Base-by-base conservation (phyloP, 768 basidiomycete species). In the Roridomyces roridus region DNA sequence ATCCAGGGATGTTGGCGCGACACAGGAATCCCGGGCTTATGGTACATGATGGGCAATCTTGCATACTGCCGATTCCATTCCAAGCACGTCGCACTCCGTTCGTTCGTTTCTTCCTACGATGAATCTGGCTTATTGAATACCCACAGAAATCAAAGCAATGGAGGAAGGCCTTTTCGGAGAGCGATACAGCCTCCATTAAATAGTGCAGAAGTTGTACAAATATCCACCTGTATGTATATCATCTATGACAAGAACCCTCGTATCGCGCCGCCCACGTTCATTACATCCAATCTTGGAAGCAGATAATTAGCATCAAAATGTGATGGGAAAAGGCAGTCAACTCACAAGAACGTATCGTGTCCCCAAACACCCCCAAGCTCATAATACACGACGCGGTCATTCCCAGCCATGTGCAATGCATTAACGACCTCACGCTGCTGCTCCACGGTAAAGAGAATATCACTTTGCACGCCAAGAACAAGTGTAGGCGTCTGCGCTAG, bases 361-460 rank as follows among this genome's bases (percentile, higher is more conserved):
- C 97, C 97, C 96, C 95, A 98, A n/a, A 98, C 96, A 9, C 96
- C 96, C 24, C 96, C 96, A 2, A 98, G 82, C 74, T 98, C 97
- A 70, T 96, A 99, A 72, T 98, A 98, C 57, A 92, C 90, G 24
- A 99, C 97, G 54, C 82, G 77, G 15, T 85, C 73, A 71, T 98
- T 98, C 0, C 97, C 97, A 1, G 89, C 86, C 83, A 94, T 84
- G 57, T 93, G 84, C 59, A 99, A 74, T 21, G 96, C 96, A 70
- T 97, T 94, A 6, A 88, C 94, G 8, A 96, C 78, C 74, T 99
- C 97, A 35, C 96, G 80, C 70, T 98, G 97, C 73, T 99, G 97
- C 67, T 98, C 96, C 9, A 97, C 92, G 0, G 96, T 93, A 74
- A 98, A 98, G 18, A 99, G 78, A 40, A 98, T 96, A 67, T 99